Evolutionary conservation across 495 filamentous ascomycete genomes (phyloP), one percentile per base, ranked within the genome.

Genomic region (Elaphomyces granulatus): DNA sequence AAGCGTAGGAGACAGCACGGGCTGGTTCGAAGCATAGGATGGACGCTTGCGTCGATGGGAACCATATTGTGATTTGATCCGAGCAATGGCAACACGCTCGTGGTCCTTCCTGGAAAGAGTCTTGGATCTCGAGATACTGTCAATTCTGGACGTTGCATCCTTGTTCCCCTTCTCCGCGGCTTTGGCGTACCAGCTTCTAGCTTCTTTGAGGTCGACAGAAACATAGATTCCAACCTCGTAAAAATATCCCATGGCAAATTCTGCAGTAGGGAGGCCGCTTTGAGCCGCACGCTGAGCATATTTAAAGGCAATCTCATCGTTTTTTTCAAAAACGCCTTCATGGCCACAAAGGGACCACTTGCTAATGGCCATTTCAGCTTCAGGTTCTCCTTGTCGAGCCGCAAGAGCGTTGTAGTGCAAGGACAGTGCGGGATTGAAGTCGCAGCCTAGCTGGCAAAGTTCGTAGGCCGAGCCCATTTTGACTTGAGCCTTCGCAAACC

Each of bases 391-490:
- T 59, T 96, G 92, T 31, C 81, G 77, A 3, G 90, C 80, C 15
- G 90, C 92, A 31, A 98, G 70, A 39, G 84, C 86, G 54, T 95
- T 94, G 58, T 98, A 98, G 49, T 98, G 90, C 42, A 98, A 59
- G 3, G 88, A 95, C 37, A 93, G 63, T 4, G 82, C 78, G 0
- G 90, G 90, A 49, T 88, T 83, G 59, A 98, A 98, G 47, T 96
- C 88, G 55, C 90, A 95, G 16, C 84, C 83, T 7, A 98, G 68
- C 50, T 86, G 80, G 54, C 87, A 88, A 10, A 98, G 66, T 61
- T 98, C 90, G 63, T 94, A 96, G 6, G 88, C 87, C 42, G 83
- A 78, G 20, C 86, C 90, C 82, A 96, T 96, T 66, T 96, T 98
- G 15, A 92, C 70, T 60, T 98, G 90, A 2, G 92, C 92, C 58